Base-by-base conservation (phyloP, 2,329 filamentous ascomycete genomes). In the Claviceps purpurea region DNA sequence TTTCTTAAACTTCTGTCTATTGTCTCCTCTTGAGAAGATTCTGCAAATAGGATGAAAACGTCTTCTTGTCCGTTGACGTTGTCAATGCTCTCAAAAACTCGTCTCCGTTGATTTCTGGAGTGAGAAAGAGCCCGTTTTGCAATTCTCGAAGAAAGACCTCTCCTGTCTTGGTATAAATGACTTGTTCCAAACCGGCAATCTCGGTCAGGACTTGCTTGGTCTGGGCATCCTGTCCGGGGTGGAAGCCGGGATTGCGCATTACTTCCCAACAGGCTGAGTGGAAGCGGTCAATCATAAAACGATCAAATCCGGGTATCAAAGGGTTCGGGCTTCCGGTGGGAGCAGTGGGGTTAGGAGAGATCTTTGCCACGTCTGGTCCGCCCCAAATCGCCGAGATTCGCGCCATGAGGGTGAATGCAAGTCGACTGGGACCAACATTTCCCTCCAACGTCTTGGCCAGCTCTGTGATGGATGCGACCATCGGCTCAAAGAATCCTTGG, bases 381-480 rank as follows among this genome's bases (percentile, higher is more conserved):
- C 93, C 91, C 91, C 93, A 98, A 42, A 89, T 82, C 34, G 78
- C 74, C 8, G 85, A 87, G 84, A 98, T 95, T 57, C 83, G 84
- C 22, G 79, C 77, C 61, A 98, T 78, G 13, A 95, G 82, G 20
- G 81, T 82, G 60, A 97, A 90, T 1, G 91, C 88, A 55, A 95
- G 80, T 46, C 78, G 72, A 58, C 77, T 81, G 2, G 79, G 77
- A 6, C 73, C 71, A 37, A 83, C 70, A 58, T 81, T 81, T 46
- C 77, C 77, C 40, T 80, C 78, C 16, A 89, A 76, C 44, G 90
- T 89, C 65, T 85, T 85, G 51, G 89, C 85, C 56, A 96, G 84
- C 55, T 85, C 82, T 55, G 91, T 86, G 55, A 97, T 84, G 0
- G 89, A 95, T 5, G 81, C 77, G 57, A 98, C 85, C 60, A 97